phyloP scores from a whole-genome alignment of 345 rosid genomes.

The Cardamine resedifolia region DNA sequence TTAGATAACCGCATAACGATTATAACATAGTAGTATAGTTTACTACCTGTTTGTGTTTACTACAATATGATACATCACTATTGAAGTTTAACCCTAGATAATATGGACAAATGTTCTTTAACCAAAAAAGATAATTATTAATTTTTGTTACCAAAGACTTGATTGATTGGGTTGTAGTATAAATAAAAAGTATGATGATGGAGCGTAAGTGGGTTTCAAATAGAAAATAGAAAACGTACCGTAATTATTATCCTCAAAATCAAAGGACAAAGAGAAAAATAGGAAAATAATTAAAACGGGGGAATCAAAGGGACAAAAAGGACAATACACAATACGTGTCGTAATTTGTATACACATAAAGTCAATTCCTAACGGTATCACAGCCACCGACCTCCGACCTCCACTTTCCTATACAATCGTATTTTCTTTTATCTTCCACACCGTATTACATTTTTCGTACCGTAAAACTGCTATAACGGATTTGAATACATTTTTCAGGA shows the following conservation, averaged over 20 bases:
- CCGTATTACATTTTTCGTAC: background rate
- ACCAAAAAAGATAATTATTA: too few relatives aligned
- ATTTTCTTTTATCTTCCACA: background rate
- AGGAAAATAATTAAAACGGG: background rate
- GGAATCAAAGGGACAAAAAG: slow-evolving; percentile 40
- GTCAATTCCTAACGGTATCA: slow-evolving; percentile 88
- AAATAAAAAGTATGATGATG: slow-evolving; percentile 6
- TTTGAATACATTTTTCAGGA: too few relatives aligned
- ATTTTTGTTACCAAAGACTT: too few relatives aligned
- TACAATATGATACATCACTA: too few relatives aligned
- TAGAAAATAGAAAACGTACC: background rate
- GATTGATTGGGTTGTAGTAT: background rate
- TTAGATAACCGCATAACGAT: background rate
- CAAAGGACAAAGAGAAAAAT: background rate
- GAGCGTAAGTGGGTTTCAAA: slow-evolving; percentile 17
- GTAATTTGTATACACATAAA: slow-evolving; percentile 54
- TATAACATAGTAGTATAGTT: background rate
- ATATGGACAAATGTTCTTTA: background rate
- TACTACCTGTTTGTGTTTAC: background rate
- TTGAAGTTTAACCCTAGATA: background rate
- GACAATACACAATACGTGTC: slow-evolving; percentile 37
- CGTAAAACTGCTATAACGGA: background rate
- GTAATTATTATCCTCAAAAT: background rate
- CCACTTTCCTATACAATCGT: background rate
- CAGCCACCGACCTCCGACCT: slow-evolving; percentile 80